A percentile compares a stretch with the other conserved stretches of the same genome.
phyloP scores from a whole-genome alignment of 257 asterid genomes.

The Nicotiana attenuata region DNA sequence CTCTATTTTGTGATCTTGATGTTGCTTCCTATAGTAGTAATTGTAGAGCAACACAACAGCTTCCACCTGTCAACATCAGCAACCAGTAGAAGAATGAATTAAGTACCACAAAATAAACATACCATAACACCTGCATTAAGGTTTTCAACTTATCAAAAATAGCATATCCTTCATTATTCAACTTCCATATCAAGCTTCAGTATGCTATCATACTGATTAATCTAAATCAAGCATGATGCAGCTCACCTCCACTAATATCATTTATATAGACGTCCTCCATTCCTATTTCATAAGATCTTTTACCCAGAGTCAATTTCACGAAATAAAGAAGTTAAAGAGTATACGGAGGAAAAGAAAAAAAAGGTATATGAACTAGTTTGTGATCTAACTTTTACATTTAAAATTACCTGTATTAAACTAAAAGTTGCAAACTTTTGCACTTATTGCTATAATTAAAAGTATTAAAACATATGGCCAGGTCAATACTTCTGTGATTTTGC shows the following conservation, averaged over 20 bases:
- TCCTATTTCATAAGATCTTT: neutral
- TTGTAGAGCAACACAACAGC: slow-evolving; percentile 31
- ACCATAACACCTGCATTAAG: neutral
- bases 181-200: slow-evolving; percentile 3
- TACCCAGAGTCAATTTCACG: neutral
- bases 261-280: neutral
- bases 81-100: neutral
- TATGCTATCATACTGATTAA: neutral
- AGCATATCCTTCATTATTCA: neutral
- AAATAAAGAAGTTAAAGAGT: neutral
- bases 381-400: neutral
- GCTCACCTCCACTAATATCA: neutral
- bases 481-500: no score
- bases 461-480: neutral
- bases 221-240: neutral
- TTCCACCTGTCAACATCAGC: slow-evolving; percentile 19
- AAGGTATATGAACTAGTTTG: neutral
- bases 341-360: neutral
- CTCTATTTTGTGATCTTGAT: slow-evolving; percentile 7
- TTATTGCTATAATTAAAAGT: neutral
- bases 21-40: slow-evolving; percentile 21
- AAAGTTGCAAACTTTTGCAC: neutral
- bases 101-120: neutral
- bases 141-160: neutral
- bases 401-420: neutral